Base-by-base conservation (phyloP, 192 early-diverging fungal species). In the Mortierella alpina region DNA sequence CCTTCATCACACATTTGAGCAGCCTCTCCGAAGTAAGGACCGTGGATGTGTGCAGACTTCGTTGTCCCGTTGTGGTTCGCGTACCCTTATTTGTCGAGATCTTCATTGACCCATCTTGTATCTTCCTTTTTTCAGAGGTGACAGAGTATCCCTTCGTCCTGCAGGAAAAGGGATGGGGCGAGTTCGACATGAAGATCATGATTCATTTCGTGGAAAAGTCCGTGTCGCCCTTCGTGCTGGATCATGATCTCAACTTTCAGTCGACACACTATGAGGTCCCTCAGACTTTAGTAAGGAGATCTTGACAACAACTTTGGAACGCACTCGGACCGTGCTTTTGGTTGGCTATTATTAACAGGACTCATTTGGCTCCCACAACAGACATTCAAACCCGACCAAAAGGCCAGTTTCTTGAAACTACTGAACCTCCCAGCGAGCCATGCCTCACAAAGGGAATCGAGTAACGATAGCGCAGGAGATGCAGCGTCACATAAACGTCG, bases 161-260 rank as follows among this genome's bases (percentile, higher is more conserved):
- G 15, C 72, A 82, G 63, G 89, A 90, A 64, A 87, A 88, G 70
- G 89, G 89, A 47, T 90, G 89, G 89, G 89, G 89, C 13, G 89
- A 88, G 66, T 90, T 90, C 73, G 89, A 90, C 67, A 82, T 90
- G 78, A 81, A 85, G 22, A 85, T 90, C 58, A 80, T 84, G 58
- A 59, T 90, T 6, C 71, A 87, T 50, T 90, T 88, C 66, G 60
- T 59, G 5, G 82, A 88, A 57, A 85, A 88, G 45, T 64, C 73
- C 0, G 64, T 83, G 15, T 47, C 69, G 23, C 87, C 87, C 0
- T 66, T 81, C 58, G 70, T 78, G 5, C 59, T 90, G 14, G 59
- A 83, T 20, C 86, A 86, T 66, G 89, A 90, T 68, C 75, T 90
- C 22, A 86, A 90, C 73, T 90, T 90, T 66, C 75, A 75, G 60